These are phyloP conservation scores for Ilyonectria destructans DNA, from an alignment of 2,329 filamentous ascomycete genomes.

Conservation along the genomic window DNA sequence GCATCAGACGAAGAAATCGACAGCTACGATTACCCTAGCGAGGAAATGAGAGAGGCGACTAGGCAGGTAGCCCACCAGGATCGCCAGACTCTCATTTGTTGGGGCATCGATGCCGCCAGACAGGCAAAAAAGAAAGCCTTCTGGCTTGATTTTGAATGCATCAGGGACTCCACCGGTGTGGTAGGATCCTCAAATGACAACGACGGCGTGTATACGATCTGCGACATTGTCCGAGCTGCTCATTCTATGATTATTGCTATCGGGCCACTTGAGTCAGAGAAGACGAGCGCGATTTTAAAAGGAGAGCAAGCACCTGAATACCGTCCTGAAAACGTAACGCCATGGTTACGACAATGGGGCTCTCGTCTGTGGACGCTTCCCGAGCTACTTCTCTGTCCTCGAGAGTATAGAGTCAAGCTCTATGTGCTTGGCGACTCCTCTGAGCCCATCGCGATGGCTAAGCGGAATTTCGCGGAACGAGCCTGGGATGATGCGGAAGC, in stretches of 20 bases:
- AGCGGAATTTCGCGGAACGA: constrained; percentile 58
- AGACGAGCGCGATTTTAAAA: constrained; percentile 36
- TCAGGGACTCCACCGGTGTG: constrained; percentile 53
- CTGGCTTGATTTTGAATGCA: constrained; percentile 62
- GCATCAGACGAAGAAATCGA: constrained; percentile 43
- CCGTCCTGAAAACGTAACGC: constrained; percentile 35
- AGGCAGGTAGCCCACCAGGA: constrained; percentile 42
- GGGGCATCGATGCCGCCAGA: constrained; percentile 57
- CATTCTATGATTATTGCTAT: constrained; percentile 60
- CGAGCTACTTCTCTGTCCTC: constrained; percentile 51
- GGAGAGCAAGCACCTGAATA: constrained; percentile 43
- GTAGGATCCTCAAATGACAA: constrained; percentile 48
- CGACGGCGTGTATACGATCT: constrained; percentile 60
- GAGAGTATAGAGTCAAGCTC: constrained; percentile 37
- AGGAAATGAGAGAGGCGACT: constrained; percentile 38
- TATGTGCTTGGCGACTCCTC: constrained; percentile 28
- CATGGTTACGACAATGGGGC: constrained; percentile 60
- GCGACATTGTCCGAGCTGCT: constrained; percentile 62
- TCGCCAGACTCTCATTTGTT: constrained; percentile 51
- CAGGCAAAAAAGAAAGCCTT: constrained; percentile 57
- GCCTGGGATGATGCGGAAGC: constrained; percentile 59
- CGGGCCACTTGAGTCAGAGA: constrained; percentile 41
- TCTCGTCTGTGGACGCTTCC: constrained; percentile 64
- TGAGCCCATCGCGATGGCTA: constrained; percentile 48
- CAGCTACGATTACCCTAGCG: constrained; percentile 32